These are phyloP conservation scores for Fusarium sp. DNA, from an alignment of 2,329 filamentous ascomycete genomes.

Conservation along the genomic window DNA sequence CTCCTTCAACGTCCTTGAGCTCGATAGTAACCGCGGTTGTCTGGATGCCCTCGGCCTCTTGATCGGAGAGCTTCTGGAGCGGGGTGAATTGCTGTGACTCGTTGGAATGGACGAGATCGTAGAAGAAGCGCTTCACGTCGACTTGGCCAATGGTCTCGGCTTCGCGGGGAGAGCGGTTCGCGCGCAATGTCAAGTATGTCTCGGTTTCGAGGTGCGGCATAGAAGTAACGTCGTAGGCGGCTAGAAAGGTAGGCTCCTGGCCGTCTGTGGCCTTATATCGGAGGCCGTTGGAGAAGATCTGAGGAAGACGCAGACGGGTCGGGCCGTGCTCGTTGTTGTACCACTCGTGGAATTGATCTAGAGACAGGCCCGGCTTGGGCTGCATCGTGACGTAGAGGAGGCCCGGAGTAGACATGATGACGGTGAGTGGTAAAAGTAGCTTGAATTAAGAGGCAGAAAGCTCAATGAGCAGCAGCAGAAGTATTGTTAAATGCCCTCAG, in stretches of 20 bases:
- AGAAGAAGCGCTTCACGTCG: constrained; percentile 76
- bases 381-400: constrained; percentile 90
- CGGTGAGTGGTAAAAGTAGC: background rate
- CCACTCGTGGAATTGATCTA: constrained; percentile 86
- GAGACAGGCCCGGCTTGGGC: constrained; percentile 72
- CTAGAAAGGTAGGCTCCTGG: constrained; percentile 75
- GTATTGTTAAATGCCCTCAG: constrained; percentile 20
- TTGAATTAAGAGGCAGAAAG: background rate
- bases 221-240: constrained; percentile 82
- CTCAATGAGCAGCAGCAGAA: background rate
- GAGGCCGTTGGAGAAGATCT: constrained; percentile 80
- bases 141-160: constrained; percentile 65
- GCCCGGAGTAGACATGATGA: constrained; percentile 63
- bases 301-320: constrained; percentile 78
- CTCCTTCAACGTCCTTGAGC: constrained; percentile 61
- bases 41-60: constrained; percentile 68
- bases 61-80: constrained; percentile 68
- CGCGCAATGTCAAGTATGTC: constrained; percentile 74
- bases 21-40: constrained; percentile 71
- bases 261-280: constrained; percentile 78
- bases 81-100: constrained; percentile 67
- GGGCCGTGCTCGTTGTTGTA: constrained; percentile 96
- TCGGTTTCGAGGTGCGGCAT: constrained; percentile 77
- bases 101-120: constrained; percentile 70
- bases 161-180: constrained; percentile 64